Evolutionary conservation across 768 basidiomycete genomes (phyloP).

Genomic region (Boletus rex-veris): DNA sequence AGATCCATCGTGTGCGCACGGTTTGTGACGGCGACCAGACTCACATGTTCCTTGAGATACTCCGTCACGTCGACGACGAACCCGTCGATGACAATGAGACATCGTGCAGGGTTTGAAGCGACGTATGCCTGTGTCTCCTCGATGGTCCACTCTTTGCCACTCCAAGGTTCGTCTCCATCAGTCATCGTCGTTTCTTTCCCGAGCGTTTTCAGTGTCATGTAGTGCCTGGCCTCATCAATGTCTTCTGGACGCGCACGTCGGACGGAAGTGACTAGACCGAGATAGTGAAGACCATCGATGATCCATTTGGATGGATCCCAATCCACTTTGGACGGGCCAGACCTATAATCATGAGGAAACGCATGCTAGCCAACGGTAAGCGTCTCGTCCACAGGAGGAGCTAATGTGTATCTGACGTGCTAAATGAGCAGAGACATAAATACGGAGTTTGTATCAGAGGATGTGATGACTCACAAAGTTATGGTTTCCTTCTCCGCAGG

Average conservation of each 20-base stretch:
- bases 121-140: neutral
- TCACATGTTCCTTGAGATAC: constrained; percentile 10
- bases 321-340: constrained; percentile 8
- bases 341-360: constrained; percentile 14
- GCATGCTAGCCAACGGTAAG: constrained; percentile 8
- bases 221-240: constrained; percentile 5
- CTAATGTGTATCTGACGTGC: constrained; percentile 4
- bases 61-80: constrained; percentile 6
- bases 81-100: constrained; percentile 5
- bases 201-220: constrained; percentile 6
- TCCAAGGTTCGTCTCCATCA: neutral
- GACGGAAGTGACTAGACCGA: constrained; percentile 8
- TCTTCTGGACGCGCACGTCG: constrained; percentile 4
- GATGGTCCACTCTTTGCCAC: constrained; percentile 5
- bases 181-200: neutral
- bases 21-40: neutral
- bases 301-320: constrained; percentile 17
- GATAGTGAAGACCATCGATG: constrained; percentile 1
- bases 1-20: neutral
- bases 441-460: too few relatives aligned
- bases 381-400: neutral
- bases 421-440: neutral
- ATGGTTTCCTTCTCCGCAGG: constrained; percentile 12
- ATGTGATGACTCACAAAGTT: constrained; percentile 5
- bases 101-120: neutral